These are phyloP conservation scores for Candida maesae DNA, from an alignment of 805 yeast genomes.

Conservation along the genomic window DNA sequence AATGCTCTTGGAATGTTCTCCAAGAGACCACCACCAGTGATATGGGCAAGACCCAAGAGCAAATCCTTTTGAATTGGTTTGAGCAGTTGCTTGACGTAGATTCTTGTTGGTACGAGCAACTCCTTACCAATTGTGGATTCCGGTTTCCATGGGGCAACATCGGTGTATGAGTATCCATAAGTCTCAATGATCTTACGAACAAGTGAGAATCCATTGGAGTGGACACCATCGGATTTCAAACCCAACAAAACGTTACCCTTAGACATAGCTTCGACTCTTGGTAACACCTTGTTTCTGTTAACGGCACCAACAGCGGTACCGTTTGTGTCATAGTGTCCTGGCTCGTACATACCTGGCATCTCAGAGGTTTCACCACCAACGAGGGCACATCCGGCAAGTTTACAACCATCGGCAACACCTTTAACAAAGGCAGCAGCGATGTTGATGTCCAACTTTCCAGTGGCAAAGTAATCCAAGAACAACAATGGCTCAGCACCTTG, in stretches of 20 bases:
- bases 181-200: constrained; percentile 88
- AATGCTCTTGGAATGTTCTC: constrained; percentile 96
- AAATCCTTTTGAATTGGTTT: constrained; percentile 65
- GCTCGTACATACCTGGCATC: constrained; percentile 98
- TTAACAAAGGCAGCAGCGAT: constrained; percentile 85
- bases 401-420: constrained; percentile 97
- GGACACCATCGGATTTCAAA: constrained; percentile 86
- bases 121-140: constrained; percentile 77
- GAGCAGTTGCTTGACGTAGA: constrained; percentile 88
- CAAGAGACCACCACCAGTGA: constrained; percentile 97
- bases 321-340: constrained; percentile 94
- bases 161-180: constrained; percentile 65
- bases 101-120: constrained; percentile 83
- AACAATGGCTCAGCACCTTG: constrained; percentile 98
- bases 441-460: constrained; percentile 81
- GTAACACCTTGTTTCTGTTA: constrained; percentile 66
- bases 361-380: constrained; percentile 99
- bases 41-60: constrained; percentile 88
- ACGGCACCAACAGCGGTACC: constrained; percentile 99
- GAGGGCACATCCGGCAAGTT: constrained; percentile 91
- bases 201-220: constrained; percentile 94
- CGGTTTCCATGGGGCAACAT: constrained; percentile 81
- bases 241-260: constrained; percentile 85
- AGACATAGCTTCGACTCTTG: constrained; percentile 61
- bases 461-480: constrained; percentile 94